phyloP scores from a whole-genome alignment of 441 rosid genomes.

The Hura crepitans region DNA sequence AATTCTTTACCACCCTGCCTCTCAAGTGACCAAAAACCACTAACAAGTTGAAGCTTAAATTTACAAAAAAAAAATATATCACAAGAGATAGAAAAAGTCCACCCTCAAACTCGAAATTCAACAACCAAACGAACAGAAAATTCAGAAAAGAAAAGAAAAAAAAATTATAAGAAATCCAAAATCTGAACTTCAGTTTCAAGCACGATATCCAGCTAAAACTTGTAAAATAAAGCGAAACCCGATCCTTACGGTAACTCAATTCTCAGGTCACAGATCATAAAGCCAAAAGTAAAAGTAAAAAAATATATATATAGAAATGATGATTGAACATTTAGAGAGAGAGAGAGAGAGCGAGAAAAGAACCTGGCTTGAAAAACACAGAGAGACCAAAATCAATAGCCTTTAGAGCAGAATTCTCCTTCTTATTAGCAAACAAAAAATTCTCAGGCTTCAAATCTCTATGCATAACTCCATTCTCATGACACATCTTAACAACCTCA shows the following conservation, averaged over 20 bases:
- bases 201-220: neutral
- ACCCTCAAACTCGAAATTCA: neutral
- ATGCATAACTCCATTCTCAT: conserved; percentile 82
- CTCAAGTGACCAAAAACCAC: neutral
- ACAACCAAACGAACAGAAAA: neutral
- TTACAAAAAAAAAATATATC: conserved; percentile 3
- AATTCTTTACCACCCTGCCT: neutral
- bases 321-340: neutral
- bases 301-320: neutral
- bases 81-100: neutral
- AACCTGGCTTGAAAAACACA: conserved; percentile 77
- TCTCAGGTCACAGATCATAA: neutral
- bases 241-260: neutral
- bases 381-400: conserved; percentile 94
- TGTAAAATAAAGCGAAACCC: neutral
- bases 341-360: neutral
- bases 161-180: neutral
- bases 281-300: neutral
- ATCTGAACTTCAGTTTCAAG: neutral
- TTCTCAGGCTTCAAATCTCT: conserved; percentile 96
- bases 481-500: conserved; percentile 93
- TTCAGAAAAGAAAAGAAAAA: neutral
- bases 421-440: conserved; percentile 80
- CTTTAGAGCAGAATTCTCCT: conserved; percentile 73
- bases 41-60: neutral